Evolutionary conservation across 805 yeast genomes (phyloP).

Genomic region (Ogataea glucozyma): DNA sequence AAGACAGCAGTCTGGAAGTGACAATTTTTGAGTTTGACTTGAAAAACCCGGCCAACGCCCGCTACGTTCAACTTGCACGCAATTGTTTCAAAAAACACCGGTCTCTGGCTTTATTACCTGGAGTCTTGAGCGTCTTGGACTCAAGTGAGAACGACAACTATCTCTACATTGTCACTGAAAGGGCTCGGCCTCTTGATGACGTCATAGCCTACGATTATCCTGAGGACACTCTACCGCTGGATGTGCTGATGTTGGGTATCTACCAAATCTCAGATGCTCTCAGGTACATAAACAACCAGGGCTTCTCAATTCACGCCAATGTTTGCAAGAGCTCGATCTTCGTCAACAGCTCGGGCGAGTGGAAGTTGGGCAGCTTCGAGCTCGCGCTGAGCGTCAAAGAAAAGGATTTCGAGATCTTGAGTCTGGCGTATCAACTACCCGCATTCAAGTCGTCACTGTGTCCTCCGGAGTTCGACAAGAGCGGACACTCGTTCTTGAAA

Average conservation of each 20-base stretch:
- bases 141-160: constrained; percentile 59
- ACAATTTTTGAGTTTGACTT: constrained; percentile 68
- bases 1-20: constrained; percentile 50
- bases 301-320: constrained; percentile 64
- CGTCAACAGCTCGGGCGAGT: constrained; percentile 71
- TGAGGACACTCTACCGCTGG: constrained; percentile 28
- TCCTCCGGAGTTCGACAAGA: constrained; percentile 55
- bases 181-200: constrained; percentile 52
- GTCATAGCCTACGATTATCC: constrained; percentile 35
- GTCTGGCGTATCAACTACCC: constrained; percentile 29
- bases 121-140: constrained; percentile 62
- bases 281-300: constrained; percentile 57
- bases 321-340: constrained; percentile 58
- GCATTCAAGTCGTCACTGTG: constrained; percentile 21
- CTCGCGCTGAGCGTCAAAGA: constrained; percentile 52
- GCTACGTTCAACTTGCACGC: constrained; percentile 39
- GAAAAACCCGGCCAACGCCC: constrained; percentile 37
- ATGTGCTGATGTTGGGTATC: constrained; percentile 53
- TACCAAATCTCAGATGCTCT: constrained; percentile 55
- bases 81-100: constrained; percentile 51
- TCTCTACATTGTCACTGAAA: constrained; percentile 67
- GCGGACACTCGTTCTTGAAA: constrained; percentile 44
- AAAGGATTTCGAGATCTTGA: constrained; percentile 36
- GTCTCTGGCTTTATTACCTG: constrained; percentile 63
- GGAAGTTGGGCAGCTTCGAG: constrained; percentile 86